These are phyloP conservation scores for Amanita molliuscula DNA, from an alignment of 768 basidiomycete genomes.

Conservation along the genomic window DNA sequence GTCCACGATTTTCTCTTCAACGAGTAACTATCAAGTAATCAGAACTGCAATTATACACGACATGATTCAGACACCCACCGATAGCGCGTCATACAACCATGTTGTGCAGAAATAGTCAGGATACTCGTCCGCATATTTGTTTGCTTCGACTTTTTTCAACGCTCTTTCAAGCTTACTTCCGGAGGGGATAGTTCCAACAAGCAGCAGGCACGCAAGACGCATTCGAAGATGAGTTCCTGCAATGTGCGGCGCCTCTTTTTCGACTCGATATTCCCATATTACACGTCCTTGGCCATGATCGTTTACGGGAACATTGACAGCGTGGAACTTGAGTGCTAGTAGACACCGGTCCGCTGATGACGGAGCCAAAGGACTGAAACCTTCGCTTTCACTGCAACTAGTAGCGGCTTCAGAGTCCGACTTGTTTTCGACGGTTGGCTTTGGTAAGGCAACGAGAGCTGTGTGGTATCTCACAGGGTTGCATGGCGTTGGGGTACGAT, in stretches of 20 bases:
- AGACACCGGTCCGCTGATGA: not conserved
- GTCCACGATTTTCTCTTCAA: conserved; percentile 1
- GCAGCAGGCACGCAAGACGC: conserved; percentile 3
- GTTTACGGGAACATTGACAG: conserved; percentile 5
- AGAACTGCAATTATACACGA: not conserved
- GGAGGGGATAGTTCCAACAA: not conserved
- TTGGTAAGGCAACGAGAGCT: not conserved
- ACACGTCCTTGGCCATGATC: conserved; percentile 5
- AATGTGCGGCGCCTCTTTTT: not conserved
- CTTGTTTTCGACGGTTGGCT: not conserved
- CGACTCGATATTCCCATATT: not conserved
- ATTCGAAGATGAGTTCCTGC: not conserved
- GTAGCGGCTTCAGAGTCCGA: not conserved
- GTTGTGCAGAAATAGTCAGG: not conserved
- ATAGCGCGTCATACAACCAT: conserved; percentile 1
- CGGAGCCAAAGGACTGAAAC: not conserved
- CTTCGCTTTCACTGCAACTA: not conserved
- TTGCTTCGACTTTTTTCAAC: not conserved
- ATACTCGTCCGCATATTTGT: conserved; percentile 5
- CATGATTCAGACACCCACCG: not conserved
- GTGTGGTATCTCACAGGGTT: conserved; percentile 6
- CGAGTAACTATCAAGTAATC: conserved; percentile 1
- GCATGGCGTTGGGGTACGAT: conserved; percentile 1
- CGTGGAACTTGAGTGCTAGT: conserved; percentile 1
- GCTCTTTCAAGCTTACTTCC: not conserved